Percentiles rank a stretch among this genome's conserved stretches.
phyloP scores from a whole-genome alignment of 305 asterid genomes.

The Fraxinus angustifolia region DNA sequence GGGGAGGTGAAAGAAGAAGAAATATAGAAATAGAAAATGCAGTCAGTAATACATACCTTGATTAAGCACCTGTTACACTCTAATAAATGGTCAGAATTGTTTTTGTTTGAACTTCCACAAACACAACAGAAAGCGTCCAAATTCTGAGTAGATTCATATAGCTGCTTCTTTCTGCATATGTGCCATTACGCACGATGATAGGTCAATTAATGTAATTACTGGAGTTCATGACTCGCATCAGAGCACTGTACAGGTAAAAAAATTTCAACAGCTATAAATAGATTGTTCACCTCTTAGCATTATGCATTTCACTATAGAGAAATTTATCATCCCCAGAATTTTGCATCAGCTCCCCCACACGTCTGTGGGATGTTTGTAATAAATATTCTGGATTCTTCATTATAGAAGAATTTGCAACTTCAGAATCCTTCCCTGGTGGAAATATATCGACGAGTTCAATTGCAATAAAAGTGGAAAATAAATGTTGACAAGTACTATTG shows the following conservation, averaged over 20 bases:
- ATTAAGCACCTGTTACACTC: constrained; percentile 40
- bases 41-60: constrained; percentile 37
- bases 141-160: constrained; percentile 11
- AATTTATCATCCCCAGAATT: constrained; percentile 23
- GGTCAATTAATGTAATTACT: constrained; percentile 22
- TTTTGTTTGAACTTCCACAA: constrained; percentile 44
- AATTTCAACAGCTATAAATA: constrained; percentile 10
- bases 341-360: constrained; percentile 18
- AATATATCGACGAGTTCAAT: constrained; percentile 9
- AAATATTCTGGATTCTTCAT: constrained; percentile 23
- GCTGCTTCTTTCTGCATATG: constrained; percentile 36
- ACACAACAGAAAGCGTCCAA: constrained; percentile 32
- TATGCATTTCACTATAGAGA: constrained; percentile 25
- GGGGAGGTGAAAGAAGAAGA: constrained; percentile 1
- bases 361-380: constrained; percentile 26
- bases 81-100: constrained; percentile 31
- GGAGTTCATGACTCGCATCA: constrained; percentile 11
- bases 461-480: neutral
- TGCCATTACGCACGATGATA: constrained; percentile 23
- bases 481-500: neutral
- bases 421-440: constrained; percentile 34
- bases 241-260: constrained; percentile 17
- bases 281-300: constrained; percentile 29
- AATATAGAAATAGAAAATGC: constrained; percentile 12
- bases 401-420: constrained; percentile 23